phyloP scores from a whole-genome alignment of 352 stramenopile genomes.

The Aphanomyces euteiches region DNA sequence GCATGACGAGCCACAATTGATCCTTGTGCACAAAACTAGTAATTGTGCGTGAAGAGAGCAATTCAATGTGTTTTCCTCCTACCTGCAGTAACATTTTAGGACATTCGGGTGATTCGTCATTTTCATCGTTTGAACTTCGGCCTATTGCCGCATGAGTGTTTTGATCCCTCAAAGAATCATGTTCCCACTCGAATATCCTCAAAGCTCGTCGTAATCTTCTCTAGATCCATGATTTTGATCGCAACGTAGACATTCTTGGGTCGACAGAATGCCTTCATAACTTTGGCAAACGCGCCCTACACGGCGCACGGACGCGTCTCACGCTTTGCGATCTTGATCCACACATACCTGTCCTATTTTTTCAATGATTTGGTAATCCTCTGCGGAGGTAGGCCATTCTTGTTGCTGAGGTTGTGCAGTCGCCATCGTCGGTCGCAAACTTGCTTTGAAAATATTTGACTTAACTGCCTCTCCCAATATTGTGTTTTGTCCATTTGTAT shows the following conservation, averaged over 20 bases:
- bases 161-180: neutral
- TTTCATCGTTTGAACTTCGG: conserved; percentile 98
- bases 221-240: conserved; percentile 99
- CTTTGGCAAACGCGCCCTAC: conserved; percentile 97
- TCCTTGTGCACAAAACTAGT: conserved; percentile 94
- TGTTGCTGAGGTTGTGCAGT: conserved; percentile 33
- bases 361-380: conserved; percentile 87
- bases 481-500: no score
- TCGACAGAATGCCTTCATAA: conserved; percentile 93
- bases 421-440: neutral
- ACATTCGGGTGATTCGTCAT: conserved; percentile 98
- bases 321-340: neutral
- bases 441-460: neutral
- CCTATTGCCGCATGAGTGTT: conserved; percentile 33
- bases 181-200: conserved; percentile 79
- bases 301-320: conserved; percentile 31
- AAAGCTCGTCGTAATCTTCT: conserved; percentile 97
- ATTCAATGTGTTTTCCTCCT: neutral
- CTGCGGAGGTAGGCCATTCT: conserved; percentile 79
- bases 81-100: conserved; percentile 94
- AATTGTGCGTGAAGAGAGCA: neutral
- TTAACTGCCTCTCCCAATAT: conserved; percentile 16
- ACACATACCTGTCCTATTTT: conserved; percentile 74
- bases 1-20: conserved; percentile 98
- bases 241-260: conserved; percentile 88